phyloP scores from a whole-genome alignment of 345 rosid species.

The Stellera chamaejasme region DNA sequence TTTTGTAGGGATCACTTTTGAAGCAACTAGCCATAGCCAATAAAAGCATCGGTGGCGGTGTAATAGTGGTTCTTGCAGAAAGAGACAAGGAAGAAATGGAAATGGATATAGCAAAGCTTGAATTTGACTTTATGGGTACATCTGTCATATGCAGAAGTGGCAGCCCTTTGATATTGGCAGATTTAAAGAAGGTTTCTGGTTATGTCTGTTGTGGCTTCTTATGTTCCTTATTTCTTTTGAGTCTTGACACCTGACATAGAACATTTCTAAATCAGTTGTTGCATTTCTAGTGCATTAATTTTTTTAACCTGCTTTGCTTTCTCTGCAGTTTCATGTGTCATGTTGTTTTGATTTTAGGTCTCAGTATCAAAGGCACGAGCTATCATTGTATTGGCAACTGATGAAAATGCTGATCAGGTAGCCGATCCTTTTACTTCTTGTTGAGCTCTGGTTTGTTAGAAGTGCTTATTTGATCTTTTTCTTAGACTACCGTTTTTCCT shows the following conservation, averaged over 20 bases:
- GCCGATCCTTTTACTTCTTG: conserved; percentile 5
- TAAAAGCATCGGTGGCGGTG: conserved; percentile 87
- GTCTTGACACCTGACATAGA: neutral
- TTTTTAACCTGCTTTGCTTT: neutral
- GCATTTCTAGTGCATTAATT: neutral
- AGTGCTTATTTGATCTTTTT: conserved; percentile 4
- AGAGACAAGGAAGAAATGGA: conserved; percentile 97
- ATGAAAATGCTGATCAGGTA: conserved; percentile 97
- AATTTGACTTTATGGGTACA: conserved; percentile 90
- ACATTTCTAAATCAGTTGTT: conserved; percentile 4
- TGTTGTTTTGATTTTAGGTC: conserved; percentile 35
- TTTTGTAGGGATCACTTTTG: conserved; percentile 75
- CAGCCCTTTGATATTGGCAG: conserved; percentile 82
- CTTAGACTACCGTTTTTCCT: conserved; percentile 12
- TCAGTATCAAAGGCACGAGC: conserved; percentile 91
- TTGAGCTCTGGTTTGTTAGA: conserved; percentile 2
- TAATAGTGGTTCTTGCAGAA: conserved; percentile 80
- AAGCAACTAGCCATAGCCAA: conserved; percentile 94
- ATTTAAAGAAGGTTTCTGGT: conserved; percentile 60
- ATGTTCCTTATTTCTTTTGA: neutral
- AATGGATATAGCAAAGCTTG: conserved; percentile 72
- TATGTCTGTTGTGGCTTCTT: neutral
- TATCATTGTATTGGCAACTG: conserved; percentile 74
- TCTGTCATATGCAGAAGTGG: conserved; percentile 93
- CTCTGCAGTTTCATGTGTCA: conserved; percentile 2